Evolutionary conservation across 73 alveolate species (phyloP).

Genomic region (Paramecium tetraurelia): DNA sequence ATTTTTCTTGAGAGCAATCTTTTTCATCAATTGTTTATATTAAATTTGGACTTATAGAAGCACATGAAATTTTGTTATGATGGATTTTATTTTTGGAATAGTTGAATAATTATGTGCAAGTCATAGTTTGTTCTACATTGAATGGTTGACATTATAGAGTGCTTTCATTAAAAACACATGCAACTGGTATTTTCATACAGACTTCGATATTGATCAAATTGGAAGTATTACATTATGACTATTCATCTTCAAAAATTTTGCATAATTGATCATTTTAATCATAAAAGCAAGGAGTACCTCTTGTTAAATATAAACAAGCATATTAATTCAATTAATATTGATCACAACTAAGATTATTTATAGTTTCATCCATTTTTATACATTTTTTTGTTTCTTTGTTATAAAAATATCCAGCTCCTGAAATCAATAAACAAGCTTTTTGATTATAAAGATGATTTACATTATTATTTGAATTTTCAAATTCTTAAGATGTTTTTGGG

Average conservation of each 20-base stretch:
- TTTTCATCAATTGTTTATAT: not conserved
- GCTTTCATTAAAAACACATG: not conserved
- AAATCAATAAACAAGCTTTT: not conserved
- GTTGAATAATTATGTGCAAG: not conserved
- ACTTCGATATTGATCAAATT: not conserved
- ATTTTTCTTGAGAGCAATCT: not conserved
- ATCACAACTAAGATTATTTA: not conserved
- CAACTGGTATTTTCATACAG: not conserved
- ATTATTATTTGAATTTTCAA: too few species aligned
- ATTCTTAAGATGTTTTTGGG: too few species aligned
- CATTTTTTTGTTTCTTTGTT: not conserved
- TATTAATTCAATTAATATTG: not conserved
- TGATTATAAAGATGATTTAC: not conserved
- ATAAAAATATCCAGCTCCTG: not conserved
- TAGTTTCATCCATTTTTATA: not conserved
- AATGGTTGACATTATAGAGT: not conserved
- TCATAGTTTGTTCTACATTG: not conserved
- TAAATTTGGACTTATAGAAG: not conserved
- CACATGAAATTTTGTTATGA: not conserved
- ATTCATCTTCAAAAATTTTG: not conserved
- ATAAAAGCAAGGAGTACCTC: not conserved
- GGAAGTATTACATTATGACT: not conserved
- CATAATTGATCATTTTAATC: not conserved
- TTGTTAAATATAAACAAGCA: not conserved
- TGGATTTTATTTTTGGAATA: not conserved